Conservation (phyloP, 2,329 filamentous ascomycete species). For the Epichloe elymi region DNA sequence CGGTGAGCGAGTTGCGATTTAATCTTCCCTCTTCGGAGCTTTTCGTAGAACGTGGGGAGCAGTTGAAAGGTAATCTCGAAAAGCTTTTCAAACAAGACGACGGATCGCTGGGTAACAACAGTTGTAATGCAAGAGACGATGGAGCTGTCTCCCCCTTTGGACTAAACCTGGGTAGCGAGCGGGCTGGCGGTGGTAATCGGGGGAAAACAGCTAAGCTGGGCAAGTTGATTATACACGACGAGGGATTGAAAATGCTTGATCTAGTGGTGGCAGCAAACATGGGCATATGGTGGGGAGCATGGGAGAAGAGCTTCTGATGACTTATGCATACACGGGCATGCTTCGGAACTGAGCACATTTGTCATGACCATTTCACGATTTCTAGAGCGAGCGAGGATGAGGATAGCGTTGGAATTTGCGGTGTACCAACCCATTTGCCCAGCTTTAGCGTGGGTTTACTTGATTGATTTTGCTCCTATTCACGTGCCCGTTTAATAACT, state of each 20-base stretch:
- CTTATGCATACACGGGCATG: too few species aligned
- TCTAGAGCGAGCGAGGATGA: not conserved
- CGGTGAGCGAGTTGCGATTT: conserved; percentile 76
- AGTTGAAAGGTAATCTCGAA: conserved; percentile 29
- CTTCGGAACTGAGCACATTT: not conserved
- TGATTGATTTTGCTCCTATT: too few species aligned
- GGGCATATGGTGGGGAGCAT: conserved; percentile 86
- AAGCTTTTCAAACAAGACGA: conserved; percentile 24
- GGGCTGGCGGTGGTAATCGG: conserved; percentile 71
- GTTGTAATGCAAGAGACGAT: conserved; percentile 27
- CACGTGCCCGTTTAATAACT: too few species aligned
- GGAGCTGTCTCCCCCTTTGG: conserved; percentile 39
- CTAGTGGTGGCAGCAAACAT: conserved; percentile 82
- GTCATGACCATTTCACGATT: not conserved
- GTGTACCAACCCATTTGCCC: not conserved
- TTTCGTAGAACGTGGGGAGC: conserved; percentile 24
- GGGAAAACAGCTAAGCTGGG: conserved; percentile 82
- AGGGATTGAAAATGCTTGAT: conserved; percentile 92
- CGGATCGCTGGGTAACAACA: conserved; percentile 14
- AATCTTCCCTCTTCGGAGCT: conserved; percentile 57
- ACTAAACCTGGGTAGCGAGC: conserved; percentile 65
- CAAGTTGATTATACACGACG: conserved; percentile 79
- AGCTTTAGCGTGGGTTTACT: not conserved
- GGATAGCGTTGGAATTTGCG: not conserved
- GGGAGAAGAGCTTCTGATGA: conserved; percentile 43